These are phyloP conservation scores for Gyromitra esculenta DNA, from an alignment of 2,329 filamentous ascomycete species.

Conservation along the genomic window DNA sequence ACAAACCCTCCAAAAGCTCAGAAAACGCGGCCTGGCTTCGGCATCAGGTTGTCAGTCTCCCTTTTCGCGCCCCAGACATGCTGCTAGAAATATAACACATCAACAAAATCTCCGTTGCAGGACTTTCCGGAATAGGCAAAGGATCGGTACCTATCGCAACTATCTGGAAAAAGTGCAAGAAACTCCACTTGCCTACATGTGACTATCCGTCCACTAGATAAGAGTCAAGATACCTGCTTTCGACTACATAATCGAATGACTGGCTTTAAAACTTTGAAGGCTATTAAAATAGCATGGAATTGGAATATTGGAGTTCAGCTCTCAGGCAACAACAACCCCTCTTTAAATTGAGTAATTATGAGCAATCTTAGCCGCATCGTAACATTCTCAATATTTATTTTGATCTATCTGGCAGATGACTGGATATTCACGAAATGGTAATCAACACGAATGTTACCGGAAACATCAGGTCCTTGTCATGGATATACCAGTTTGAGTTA, in stretches of 20 bases:
- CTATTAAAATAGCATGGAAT: neutral
- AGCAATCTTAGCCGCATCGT: conserved; percentile 7
- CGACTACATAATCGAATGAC: neutral
- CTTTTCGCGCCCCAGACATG: conserved; percentile 5
- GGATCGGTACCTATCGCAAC: neutral
- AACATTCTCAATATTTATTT: neutral
- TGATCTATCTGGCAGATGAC: neutral
- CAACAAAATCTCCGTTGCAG: conserved; percentile 19
- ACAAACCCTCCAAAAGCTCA: conserved; percentile 10
- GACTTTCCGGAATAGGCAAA: conserved; percentile 27
- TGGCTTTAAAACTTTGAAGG: neutral
- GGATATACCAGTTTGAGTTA: conserved; percentile 1
- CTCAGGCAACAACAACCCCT: conserved; percentile 24
- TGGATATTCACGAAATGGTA: neutral
- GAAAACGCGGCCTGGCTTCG: neutral
- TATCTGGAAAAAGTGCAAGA: conserved; percentile 15
- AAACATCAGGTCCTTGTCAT: conserved; percentile 5
- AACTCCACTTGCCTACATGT: conserved; percentile 25
- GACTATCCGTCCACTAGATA: conserved; percentile 22
- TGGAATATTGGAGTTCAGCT: conserved; percentile 8
- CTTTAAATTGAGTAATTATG: conserved; percentile 1
- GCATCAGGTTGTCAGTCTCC: neutral
- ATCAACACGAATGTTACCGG: conserved; percentile 20
- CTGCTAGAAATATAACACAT: neutral
- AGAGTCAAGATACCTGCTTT: conserved; percentile 20